Base-by-base conservation (phyloP, 2,329 filamentous ascomycete genomes). In the Teratosphaeria nubilosa region DNA sequence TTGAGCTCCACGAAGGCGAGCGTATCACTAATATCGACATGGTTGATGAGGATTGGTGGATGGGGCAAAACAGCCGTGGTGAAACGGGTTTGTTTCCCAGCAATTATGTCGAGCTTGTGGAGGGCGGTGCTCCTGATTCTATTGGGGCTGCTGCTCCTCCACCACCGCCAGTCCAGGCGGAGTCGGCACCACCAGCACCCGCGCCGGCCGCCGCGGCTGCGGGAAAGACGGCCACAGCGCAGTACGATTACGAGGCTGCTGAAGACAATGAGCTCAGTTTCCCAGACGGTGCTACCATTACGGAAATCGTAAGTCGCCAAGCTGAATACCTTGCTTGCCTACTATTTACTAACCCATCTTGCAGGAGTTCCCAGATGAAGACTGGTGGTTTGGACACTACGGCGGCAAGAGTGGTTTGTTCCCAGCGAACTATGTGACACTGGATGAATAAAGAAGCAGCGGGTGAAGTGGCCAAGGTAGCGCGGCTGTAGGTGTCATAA, bases 41-140 rank as follows among this genome's bases (percentile, higher is more conserved):
- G 88, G 90, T 99, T 1, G 94, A 97, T 66, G 88, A 95, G 55
- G 92, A 99, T 71, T 99, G 94, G 94, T 99, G 94, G 94, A 88
- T 96, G 82, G 94, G 95, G 51, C 89, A 87, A 64, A 99, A 97
- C 76, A 77, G 81, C 24, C 80, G 79, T 61, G 94, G 94, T 66
- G 90, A 96, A 73, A 86, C 80, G 59, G 94, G 94, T 53, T 80
- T 99, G 37, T 97, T 99, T 80, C 94, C 94, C 5, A 94, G 90
- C 77, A 97, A 96, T 78, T 99, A 99, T 65, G 92, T 99, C 56
- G 91, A 96, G 72, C 74, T 96, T 24, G 79, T 94, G 37, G 86
- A 87, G 41, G 73, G 71, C 37, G 70, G 65, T 48, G 72, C 45
- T 66, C 67, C 58, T 62, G 67, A 45, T 66, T 68, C 58, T 62